Base-by-base conservation (phyloP, 805 yeast species). In the Candida germanica region DNA sequence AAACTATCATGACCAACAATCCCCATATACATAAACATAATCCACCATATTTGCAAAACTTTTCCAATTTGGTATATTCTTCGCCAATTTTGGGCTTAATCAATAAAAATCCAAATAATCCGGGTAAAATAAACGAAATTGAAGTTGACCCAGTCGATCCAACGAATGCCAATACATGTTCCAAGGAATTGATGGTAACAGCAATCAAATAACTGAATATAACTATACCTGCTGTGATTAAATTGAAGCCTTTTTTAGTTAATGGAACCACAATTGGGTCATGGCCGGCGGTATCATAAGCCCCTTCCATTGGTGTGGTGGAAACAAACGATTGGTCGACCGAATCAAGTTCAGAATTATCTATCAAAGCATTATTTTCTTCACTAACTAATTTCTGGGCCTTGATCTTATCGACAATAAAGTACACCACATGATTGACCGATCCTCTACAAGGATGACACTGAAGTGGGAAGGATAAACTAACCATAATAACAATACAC, bases 91-190 rank as follows among this genome's bases (percentile, higher is more conserved):
- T 35, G 5, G 69, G 66, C 35, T 54, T 69, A n/a, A 77, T 67
- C 37, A 77, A 56, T 53, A 78, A 72, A 53, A 62, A 83, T 0
- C 91, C 91, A 56, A 83, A 84, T 38, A 80, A 62, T 0, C 94
- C 93, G 0, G 94, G 94, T 28, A 84, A 64, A 7, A 83, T 82
- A 56, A 83, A 84, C 16, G 87, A 79, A 33, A 84, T 84, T 17
- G 87, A 67, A 0, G 89, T 85, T 4, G 89, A 84, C 0, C 94
- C 94, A 0, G 93, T 84, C 4, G 89, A 83, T 3, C 94, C 94
- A 7, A 84, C 88, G 35, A 84, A 61, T 1, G 91, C 77, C 31
- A 84, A 58, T 3, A 84, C 83, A 23, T 75, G 69, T 35, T 83
- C 89, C 51, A 84, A 77, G 0, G 87, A 80, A 1, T 69, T 62